Evolutionary conservation across 2,329 filamentous ascomycete genomes (phyloP).

Genomic region (Aspergillus chevalieri): DNA sequence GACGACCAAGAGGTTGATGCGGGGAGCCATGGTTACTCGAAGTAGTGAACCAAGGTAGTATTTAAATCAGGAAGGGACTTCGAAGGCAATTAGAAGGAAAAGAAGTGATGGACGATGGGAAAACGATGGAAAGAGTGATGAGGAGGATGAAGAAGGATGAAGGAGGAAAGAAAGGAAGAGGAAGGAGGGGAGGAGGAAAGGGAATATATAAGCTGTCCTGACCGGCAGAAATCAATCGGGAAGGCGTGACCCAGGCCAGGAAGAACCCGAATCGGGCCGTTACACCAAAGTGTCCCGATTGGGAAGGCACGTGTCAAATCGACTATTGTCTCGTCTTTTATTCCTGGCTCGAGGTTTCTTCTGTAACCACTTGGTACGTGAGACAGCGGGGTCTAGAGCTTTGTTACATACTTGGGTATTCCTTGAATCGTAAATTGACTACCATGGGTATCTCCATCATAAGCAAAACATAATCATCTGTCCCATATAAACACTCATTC

Average conservation of each 20-base stretch:
- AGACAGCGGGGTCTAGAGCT: not conserved
- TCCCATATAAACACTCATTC: not conserved
- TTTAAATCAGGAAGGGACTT: not conserved
- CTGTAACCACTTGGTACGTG: not conserved
- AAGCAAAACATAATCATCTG: constrained; percentile 12
- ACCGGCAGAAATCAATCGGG: not conserved
- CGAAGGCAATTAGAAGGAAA: not conserved
- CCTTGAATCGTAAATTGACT: constrained; percentile 10
- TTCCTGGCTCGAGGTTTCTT: too few species aligned
- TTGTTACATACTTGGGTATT: not conserved
- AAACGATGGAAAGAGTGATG: not conserved
- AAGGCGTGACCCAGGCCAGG: not conserved
- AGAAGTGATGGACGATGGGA: not conserved
- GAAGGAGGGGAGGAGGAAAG: not conserved
- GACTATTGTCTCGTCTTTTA: not conserved
- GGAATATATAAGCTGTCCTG: not conserved
- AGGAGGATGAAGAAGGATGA: not conserved
- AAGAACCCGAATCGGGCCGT: too few species aligned
- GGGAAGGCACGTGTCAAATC: not conserved
- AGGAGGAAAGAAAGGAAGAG: not conserved
- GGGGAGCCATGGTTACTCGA: not conserved
- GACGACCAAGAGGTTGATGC: not conserved
- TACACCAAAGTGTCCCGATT: not conserved
- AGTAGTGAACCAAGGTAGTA: not conserved
- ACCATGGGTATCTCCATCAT: constrained; percentile 22